Base-by-base conservation (phyloP, 306 rosid genomes). In the Vigna nakashimae region DNA sequence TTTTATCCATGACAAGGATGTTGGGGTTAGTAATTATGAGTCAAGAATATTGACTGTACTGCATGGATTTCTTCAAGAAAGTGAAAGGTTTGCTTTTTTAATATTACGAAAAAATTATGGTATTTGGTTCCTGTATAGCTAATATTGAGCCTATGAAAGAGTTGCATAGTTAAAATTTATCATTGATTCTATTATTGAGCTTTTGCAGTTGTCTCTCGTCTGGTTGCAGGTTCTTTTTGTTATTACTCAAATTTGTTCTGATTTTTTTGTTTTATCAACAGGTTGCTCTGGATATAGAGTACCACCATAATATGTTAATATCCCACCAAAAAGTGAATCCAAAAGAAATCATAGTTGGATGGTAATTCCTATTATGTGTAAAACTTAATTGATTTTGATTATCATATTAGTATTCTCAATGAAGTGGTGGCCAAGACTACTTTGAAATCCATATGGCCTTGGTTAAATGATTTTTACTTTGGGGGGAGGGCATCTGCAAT, bases 241-340 rank as follows among this genome's bases (percentile, higher is more conserved):
- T 11, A 9, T 28, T 5, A 49, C 55, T 50, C 9, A 69, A 43
- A 51, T 14, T 13, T 52, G 24, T 66, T 72, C 20, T 77, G 16
- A 73, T 69, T 16, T 36, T 59, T 65, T 49, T 1, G 3, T 63
- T 45, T 8, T 48, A 59, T 55, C 24, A 56, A 1, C 86, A 92
- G 99, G 98, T 95, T 75, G 98, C 99, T 49, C 65, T 96, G 87
- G 99, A 96, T 78, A 93, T 96, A 73, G 99, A 96, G 65, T 96
- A 96, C 72, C 99, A 96, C 71, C 98, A 90, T 80, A 96, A 89
- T 82, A 92, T 96, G 97, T 85, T 92, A 60, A 17, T 57, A 13
- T 91, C 98, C 38, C 98, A 91, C 80, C 96, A 91, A 75, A 96
- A 92, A 82, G 99, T 96, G 82, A 96, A 92, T 64, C 99, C 98